Base-by-base conservation (phyloP, 2,329 filamentous ascomycete genomes). In the Penicillium paneum region DNA sequence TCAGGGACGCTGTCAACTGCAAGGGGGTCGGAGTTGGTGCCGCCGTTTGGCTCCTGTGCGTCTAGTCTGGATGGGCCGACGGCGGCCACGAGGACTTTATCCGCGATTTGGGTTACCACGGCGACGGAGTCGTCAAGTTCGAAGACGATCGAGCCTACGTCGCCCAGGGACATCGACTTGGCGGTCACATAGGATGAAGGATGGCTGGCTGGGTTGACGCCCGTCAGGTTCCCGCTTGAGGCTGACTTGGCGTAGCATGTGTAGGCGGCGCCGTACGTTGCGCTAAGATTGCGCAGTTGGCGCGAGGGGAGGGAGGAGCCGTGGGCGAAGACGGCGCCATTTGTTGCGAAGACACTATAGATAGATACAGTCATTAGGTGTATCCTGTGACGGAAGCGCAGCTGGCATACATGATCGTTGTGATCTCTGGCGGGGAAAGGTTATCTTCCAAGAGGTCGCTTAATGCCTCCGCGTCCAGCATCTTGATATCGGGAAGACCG, bases 91-190 rank as follows among this genome's bases (percentile, higher is more conserved):
- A 76, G 71, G 15, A 76, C 72, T 54, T 74, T 75, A 50, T 76
- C 73, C 29, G 73, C 74, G 47, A 76, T 71, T 19, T 66, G 67
- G 29, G 74, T 76, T 21, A 76, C 72, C 8, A 76, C 71, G 2
- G 74, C 73, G 21, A 75, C 73, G 7, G 67, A 65, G 47, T 73
- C 69, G 35, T 75, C 71, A 4, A 73, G 68, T 52, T 76, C 73
- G 36, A 76, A 76, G 41, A 75, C 71, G 40, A 76, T 76, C 3
- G 74, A 75, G 17, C 74, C 73, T n/a, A 76, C 73, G 47, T 75
- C 71, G 15, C 73, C 74, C 13, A 76, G 61, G 3, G 74, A 72
- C 50, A 74, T 63, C 10, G 74, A 76, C 8, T 72, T 71, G 4
- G 73, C 68, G 11, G 73, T 75, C 41, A 76, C 67, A 53, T 74